phyloP scores from a whole-genome alignment of 179 eudicot genomes.

The Nepenthes alata region DNA sequence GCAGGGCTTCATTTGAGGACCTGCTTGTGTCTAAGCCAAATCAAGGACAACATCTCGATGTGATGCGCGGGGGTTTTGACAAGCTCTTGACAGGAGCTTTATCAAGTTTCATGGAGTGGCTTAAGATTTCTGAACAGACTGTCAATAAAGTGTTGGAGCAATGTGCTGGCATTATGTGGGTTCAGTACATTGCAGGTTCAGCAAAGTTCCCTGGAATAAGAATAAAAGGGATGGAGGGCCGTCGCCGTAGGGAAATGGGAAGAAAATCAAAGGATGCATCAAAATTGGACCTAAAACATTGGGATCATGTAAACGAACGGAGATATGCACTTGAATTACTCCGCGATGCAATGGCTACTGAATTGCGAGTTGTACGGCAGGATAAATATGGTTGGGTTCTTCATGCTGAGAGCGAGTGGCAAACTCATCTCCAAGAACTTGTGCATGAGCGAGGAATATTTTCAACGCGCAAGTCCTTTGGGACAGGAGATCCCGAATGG shows the following conservation, averaged over 20 bases:
- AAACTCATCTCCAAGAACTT: constrained; percentile 89
- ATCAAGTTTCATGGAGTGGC: constrained; percentile 73
- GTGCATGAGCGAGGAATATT: constrained; percentile 94
- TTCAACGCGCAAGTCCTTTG: constrained; percentile 44
- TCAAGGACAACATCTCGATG: constrained; percentile 58
- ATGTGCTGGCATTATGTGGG: constrained; percentile 95
- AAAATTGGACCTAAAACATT: constrained; percentile 51
- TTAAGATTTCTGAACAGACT: constrained; percentile 53
- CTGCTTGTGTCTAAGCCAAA: constrained; percentile 83
- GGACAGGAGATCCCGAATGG: constrained; percentile 61
- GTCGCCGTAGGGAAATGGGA: constrained; percentile 72
- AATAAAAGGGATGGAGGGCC: constrained; percentile 87
- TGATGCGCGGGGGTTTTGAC: constrained; percentile 91
- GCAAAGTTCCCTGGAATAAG: constrained; percentile 89
- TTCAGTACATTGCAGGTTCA: constrained; percentile 77
- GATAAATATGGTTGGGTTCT: constrained; percentile 99
- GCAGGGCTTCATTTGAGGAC: constrained; percentile 84
- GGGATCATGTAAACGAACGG: constrained; percentile 87
- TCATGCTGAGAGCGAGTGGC: constrained; percentile 99
- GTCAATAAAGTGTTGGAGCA: constrained; percentile 82
- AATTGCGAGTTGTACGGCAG: constrained; percentile 90
- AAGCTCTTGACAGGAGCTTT: constrained; percentile 69
- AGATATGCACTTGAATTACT: constrained; percentile 81
- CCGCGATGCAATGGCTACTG: constrained; percentile 88
- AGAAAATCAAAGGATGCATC: constrained; percentile 64